phyloP scores from a whole-genome alignment of 805 yeast species.

The Myxozyma geophila region DNA sequence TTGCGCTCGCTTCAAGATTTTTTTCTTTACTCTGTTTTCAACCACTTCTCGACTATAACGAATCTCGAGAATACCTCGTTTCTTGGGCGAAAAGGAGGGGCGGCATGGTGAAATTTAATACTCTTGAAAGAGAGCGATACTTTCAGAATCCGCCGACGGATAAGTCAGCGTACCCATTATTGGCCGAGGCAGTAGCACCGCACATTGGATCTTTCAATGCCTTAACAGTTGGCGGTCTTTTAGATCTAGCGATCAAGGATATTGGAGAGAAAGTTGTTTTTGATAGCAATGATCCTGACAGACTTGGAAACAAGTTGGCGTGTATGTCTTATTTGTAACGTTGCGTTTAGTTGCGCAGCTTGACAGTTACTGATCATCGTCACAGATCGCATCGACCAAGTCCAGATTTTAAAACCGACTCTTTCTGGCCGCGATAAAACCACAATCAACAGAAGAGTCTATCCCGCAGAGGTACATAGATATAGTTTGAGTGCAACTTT shows the following conservation, averaged over 20 bases:
- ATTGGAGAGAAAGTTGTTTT: slow-evolving; percentile 85
- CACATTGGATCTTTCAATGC: slow-evolving; percentile 97
- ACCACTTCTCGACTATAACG: not conserved
- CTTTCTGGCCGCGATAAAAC: slow-evolving; percentile 72
- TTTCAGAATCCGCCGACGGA: slow-evolving; percentile 90
- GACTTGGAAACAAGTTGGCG: slow-evolving; percentile 81
- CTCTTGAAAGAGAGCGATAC: slow-evolving; percentile 84
- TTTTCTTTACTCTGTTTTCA: not conserved
- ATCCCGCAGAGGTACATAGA: slow-evolving; percentile 63
- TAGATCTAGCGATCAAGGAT: slow-evolving; percentile 84
- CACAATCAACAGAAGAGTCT: slow-evolving; percentile 74
- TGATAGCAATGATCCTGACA: slow-evolving; percentile 70
- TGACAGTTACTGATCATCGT: not conserved
- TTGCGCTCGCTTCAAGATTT: slow-evolving; percentile 2
- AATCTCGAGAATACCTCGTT: not conserved
- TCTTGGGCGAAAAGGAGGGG: not conserved
- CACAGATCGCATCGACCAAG: slow-evolving; percentile 79
- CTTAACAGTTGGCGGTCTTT: slow-evolving; percentile 85
- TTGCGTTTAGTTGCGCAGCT: not conserved
- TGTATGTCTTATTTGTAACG: slow-evolving; percentile 36
- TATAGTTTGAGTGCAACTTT: not conserved
- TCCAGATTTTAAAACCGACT: slow-evolving; percentile 84
- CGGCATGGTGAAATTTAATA: slow-evolving; percentile 57
- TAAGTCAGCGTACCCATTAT: slow-evolving; percentile 76
- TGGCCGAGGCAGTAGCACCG: slow-evolving; percentile 89